Evolutionary conservation across 495 filamentous ascomycete species (phyloP).

Genomic region (Collariella sp.): DNA sequence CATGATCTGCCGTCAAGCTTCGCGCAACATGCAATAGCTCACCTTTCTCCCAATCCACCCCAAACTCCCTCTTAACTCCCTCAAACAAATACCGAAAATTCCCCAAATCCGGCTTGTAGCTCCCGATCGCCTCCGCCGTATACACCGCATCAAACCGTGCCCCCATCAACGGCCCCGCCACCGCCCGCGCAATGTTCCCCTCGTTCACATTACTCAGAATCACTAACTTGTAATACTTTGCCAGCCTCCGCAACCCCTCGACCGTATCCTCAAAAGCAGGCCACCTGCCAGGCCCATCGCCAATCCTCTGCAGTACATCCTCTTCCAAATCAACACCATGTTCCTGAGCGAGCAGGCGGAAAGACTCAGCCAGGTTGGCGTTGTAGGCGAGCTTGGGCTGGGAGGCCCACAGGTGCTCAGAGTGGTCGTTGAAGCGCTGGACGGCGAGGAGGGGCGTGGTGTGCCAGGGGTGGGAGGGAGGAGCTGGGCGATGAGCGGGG

Average conservation of each 20-base stretch:
- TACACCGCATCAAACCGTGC: constrained; percentile 57
- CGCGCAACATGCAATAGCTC: constrained; percentile 62
- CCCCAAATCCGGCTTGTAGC: constrained; percentile 58
- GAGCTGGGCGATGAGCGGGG: constrained; percentile 38
- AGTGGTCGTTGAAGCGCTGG: constrained; percentile 26
- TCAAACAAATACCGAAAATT: constrained; percentile 62
- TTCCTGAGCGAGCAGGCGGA: constrained; percentile 39
- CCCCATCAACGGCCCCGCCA: constrained; percentile 34
- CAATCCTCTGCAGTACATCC: constrained; percentile 37
- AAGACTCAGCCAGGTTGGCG: constrained; percentile 44
- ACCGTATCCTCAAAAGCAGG: constrained; percentile 57
- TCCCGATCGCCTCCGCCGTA: constrained; percentile 67
- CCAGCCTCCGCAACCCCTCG: constrained; percentile 47
- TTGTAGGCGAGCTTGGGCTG: constrained; percentile 51
- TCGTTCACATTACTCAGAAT: constrained; percentile 67
- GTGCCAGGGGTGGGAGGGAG: constrained; percentile 35
- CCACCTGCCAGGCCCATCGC: constrained; percentile 51
- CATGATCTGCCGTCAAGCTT: constrained; percentile 64
- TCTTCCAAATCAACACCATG: constrained; percentile 26
- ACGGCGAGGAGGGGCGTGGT: constrained; percentile 27
- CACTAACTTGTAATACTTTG: constrained; percentile 55
- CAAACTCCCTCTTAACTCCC: constrained; percentile 48
- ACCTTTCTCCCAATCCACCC: constrained; percentile 38
- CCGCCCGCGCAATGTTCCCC: constrained; percentile 48
- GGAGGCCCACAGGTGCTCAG: constrained; percentile 32